phyloP scores from a whole-genome alignment of 2,329 filamentous ascomycete species.

The Monosporascus sp. region DNA sequence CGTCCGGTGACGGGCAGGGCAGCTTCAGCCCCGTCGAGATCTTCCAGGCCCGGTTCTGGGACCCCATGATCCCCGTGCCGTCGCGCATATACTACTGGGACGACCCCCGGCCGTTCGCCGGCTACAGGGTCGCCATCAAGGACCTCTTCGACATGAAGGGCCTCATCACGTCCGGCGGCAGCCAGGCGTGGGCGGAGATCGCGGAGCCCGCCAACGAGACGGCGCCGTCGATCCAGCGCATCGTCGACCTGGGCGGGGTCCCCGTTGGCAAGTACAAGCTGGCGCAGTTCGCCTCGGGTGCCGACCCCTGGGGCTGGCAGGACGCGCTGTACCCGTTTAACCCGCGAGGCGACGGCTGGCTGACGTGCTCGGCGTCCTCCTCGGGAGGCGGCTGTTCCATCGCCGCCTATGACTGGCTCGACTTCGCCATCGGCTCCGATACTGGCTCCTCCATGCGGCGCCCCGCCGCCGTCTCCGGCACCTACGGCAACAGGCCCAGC shows the following conservation, averaged over 20 bases:
- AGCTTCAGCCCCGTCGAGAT: slow-evolving; percentile 13
- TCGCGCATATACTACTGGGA: slow-evolving; percentile 32
- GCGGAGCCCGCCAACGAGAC: slow-evolving; percentile 19
- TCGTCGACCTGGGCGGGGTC: slow-evolving; percentile 28
- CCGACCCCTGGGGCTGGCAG: slow-evolving; percentile 15
- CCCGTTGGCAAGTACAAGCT: slow-evolving; percentile 31
- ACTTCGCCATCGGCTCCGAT: slow-evolving; percentile 32
- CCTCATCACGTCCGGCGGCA: slow-evolving; percentile 27
- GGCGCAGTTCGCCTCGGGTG: slow-evolving; percentile 28
- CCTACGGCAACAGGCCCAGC: slow-evolving; percentile 23
- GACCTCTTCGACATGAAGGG: slow-evolving; percentile 31
- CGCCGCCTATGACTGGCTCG: slow-evolving; percentile 35
- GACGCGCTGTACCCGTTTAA: slow-evolving; percentile 28
- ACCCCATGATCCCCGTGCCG: slow-evolving; percentile 28
- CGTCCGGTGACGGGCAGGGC: slow-evolving; percentile 13
- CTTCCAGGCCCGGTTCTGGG: slow-evolving; percentile 13
- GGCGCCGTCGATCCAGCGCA: slow-evolving; percentile 26
- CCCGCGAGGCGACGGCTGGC: slow-evolving; percentile 30
- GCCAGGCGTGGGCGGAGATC: slow-evolving; percentile 24
- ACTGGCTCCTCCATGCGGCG: slow-evolving; percentile 22
- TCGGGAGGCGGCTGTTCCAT: slow-evolving; percentile 27
- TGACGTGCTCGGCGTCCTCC: slow-evolving; percentile 26
- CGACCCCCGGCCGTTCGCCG: slow-evolving; percentile 28
- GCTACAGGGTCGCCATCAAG: slow-evolving; percentile 29
- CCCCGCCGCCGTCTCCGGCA: slow-evolving; percentile 22